Base-by-base conservation (phyloP, 1,284 basidiomycete genomes). In the Cystobasidium sp. region DNA sequence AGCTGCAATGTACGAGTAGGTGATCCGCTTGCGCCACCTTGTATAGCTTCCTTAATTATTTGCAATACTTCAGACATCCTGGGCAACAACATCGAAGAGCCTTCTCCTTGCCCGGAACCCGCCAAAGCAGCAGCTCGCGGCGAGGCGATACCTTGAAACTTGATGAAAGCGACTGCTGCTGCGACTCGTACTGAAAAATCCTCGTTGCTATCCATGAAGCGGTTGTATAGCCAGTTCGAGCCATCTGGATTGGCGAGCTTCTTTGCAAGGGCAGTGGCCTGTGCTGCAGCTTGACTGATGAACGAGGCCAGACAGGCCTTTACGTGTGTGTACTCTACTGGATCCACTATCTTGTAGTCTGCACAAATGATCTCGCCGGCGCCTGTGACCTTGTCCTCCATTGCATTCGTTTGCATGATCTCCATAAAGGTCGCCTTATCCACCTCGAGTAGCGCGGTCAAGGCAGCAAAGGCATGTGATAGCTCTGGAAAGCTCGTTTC, bases 81-180 rank as follows among this genome's bases (percentile, higher is more conserved):
- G 7, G 56, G 56, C 4, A 41, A 39, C 8, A n/a, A 39, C 37
- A 41, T n/a, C 16, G 37, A 18, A 8, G 56, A 18, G 9, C 6
- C 37, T 7, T 63, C 18, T 63, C 14, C 16, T 20, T 20, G 37
- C 1, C 43, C 43, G 18, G 16, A 18, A 5, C 6, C 24, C 9
- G 61, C 61, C 5, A n/a, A 22, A n/a, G 56, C 14, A n/a, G 6
- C 20, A n/a, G 56, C 39, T 7, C 56, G 56, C 12, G 56, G 56
- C 9, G 37, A 18, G 47, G 44, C 20, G 22, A 63, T 37, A 5
- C 61, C 43, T 31, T 63, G 41, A 10, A 73, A 31, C 63, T 73
- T 73, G 61, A 65, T 66, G 47, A 65, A 56, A 37, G 70, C 70
- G 14, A 73, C 70, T 14, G 43, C 62, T 14, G 63, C 63, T 22